These are phyloP conservation scores for Cylindrodendrum hubeiense DNA, from an alignment of 2,329 filamentous ascomycete species.

Conservation along the genomic window DNA sequence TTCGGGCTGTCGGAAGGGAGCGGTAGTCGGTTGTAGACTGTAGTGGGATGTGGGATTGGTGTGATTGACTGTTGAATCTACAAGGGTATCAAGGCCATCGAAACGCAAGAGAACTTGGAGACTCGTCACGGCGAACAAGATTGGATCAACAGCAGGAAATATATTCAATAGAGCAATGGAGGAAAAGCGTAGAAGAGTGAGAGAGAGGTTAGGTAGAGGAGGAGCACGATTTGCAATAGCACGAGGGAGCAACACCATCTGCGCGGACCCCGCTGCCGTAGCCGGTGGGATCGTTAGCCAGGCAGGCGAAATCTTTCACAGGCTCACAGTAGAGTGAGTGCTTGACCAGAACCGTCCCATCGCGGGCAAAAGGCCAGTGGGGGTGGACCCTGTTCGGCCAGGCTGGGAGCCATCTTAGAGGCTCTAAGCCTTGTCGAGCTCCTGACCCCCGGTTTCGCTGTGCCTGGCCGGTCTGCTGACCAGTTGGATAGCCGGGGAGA, in stretches of 20 bases:
- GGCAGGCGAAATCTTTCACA: not conserved
- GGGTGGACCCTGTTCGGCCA: slow-evolving; percentile 2
- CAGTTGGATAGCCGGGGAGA: slow-evolving; percentile 21
- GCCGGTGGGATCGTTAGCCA: not conserved
- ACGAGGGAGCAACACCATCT: not conserved
- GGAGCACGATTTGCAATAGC: slow-evolving; percentile 1
- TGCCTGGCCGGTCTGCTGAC: slow-evolving; percentile 15
- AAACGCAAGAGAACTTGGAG: not conserved
- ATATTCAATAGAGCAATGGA: not conserved
- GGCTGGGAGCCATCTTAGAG: not conserved
- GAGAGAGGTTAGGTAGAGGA: not conserved
- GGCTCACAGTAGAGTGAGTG: not conserved
- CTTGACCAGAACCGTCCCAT: slow-evolving; percentile 3
- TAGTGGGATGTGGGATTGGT: not conserved
- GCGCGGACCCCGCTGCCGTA: slow-evolving; percentile 20
- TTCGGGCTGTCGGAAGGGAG: slow-evolving; percentile 2
- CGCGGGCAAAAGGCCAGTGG: slow-evolving; percentile 8
- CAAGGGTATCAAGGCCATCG: not conserved
- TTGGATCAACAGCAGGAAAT: not conserved
- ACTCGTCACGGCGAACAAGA: not conserved
- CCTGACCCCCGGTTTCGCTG: slow-evolving; percentile 15
- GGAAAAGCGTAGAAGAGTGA: not conserved
- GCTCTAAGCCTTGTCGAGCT: not conserved
- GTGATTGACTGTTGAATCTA: not conserved
- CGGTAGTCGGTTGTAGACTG: not conserved